Percentiles rank a stretch among this genome's conserved stretches.
phyloP scores from a whole-genome alignment of 2,329 filamentous ascomycete species.

The Pseudonectria foliicola region DNA sequence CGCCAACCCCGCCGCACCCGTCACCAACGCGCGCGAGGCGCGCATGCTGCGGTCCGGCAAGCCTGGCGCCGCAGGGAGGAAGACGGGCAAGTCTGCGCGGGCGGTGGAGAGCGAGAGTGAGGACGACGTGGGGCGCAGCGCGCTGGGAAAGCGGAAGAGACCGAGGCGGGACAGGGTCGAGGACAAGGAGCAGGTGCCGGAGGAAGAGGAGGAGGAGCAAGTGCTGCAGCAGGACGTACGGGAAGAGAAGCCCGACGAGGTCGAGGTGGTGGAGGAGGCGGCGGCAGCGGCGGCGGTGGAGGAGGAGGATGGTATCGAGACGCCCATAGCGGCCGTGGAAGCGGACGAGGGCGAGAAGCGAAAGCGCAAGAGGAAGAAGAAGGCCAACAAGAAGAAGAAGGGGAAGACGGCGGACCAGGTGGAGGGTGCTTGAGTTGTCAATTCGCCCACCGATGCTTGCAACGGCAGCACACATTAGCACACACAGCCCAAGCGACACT shows the following conservation, averaged over 20 bases:
- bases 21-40: slow-evolving; percentile 20
- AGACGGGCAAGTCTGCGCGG: slow-evolving; percentile 6
- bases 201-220: background rate
- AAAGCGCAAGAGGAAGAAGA: slow-evolving; percentile 19
- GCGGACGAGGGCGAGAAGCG: slow-evolving; percentile 7
- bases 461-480: background rate
- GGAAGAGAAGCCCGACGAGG: slow-evolving; percentile 12
- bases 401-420: slow-evolving; percentile 11
- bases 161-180: slow-evolving; percentile 10
- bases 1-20: slow-evolving; percentile 13
- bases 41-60: slow-evolving; percentile 23
- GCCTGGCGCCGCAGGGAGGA: slow-evolving; percentile 21
- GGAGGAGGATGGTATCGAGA: slow-evolving; percentile 1
- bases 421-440: slow-evolving; percentile 1
- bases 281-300: slow-evolving; percentile 2
- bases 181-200: slow-evolving; percentile 1
- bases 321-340: background rate
- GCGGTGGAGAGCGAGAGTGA: slow-evolving; percentile 28
- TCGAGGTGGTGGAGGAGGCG: slow-evolving; percentile 14
- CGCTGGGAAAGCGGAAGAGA: slow-evolving; percentile 32
- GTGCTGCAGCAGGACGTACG: background rate
- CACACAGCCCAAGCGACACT: too few relatives aligned
- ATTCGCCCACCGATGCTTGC: background rate
- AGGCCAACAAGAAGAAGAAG: slow-evolving; percentile 22
- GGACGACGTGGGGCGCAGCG: slow-evolving; percentile 30